Evolutionary conservation across 805 yeast species (phyloP).

Genomic region (Candida wancherniae): DNA sequence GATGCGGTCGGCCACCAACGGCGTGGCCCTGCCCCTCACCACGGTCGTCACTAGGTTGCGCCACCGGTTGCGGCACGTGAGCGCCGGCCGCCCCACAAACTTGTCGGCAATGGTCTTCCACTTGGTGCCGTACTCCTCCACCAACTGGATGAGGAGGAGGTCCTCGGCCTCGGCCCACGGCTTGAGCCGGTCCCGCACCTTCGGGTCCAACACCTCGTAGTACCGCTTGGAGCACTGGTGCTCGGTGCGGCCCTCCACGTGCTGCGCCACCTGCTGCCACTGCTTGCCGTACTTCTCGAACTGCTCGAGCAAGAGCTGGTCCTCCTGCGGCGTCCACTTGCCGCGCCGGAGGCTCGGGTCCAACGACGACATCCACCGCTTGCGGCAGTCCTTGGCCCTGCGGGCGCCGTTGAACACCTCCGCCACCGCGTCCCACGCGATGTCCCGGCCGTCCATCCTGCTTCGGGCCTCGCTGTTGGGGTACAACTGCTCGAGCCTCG

Average conservation of each 20-base stretch:
- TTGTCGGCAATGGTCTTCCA: conserved; percentile 79
- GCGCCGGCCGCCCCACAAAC: conserved; percentile 75
- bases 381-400: conserved; percentile 77
- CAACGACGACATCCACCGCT: conserved; percentile 81
- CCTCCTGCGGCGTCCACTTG: conserved; percentile 82
- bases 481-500: conserved; percentile 36
- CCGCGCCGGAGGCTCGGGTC: conserved; percentile 83
- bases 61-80: conserved; percentile 92
- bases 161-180: conserved; percentile 83
- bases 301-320: conserved; percentile 57
- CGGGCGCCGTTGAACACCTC: conserved; percentile 41
- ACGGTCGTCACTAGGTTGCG: conserved; percentile 76
- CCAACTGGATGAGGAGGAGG: conserved; percentile 57
- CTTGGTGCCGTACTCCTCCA: conserved; percentile 71
- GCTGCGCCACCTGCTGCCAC: conserved; percentile 80
- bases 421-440: conserved; percentile 63
- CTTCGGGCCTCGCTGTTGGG: conserved; percentile 16
- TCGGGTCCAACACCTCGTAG: conserved; percentile 82
- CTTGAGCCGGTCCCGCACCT: conserved; percentile 66
- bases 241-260: conserved; percentile 81
- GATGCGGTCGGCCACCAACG: conserved; percentile 54
- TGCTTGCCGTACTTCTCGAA: conserved; percentile 67
- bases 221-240: conserved; percentile 94
- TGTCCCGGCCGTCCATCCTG: conserved; percentile 31
- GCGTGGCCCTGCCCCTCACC: conserved; percentile 59